Base-by-base conservation (phyloP, 2,329 filamentous ascomycete species). In the Laburnicola sp. region DNA sequence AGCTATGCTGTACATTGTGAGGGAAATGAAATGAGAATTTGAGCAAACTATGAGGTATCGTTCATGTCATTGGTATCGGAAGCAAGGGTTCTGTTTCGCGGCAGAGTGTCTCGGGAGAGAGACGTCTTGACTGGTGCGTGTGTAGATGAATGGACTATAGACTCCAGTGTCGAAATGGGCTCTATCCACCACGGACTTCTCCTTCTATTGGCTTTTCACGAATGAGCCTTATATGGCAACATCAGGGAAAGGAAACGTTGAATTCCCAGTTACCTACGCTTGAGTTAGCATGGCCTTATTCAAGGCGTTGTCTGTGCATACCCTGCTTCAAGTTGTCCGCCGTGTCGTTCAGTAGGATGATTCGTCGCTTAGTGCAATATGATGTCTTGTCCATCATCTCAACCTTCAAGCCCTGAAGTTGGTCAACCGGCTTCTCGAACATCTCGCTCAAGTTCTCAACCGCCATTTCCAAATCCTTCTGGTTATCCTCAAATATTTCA, bases 351-450 rank as follows among this genome's bases (percentile, higher is more conserved):
- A 99, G 80, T 7, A 99, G 73, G 58, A 97, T 97, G 23, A 97
- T 82, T 38, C 94, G 83, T 47, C 94, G 83, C 74, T 94, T 93
- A 73, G 89, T 96, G 77, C 95, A 99, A 73, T 99, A 99, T 0
- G 91, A 85, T 3, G 93, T 99, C 81, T 97, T 97, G 74, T 99
- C 93, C 85, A 99, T 89, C 68, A 99, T 99, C 59, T 97, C 93
- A 5, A 96, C 91, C 77, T 97, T 97, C 53, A 97, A 80, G 39
- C 87, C 84, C 3, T 90, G 84, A 16, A 99, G 79, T 64, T 97
- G 91, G 35, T 85, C 78, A n/a, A 93, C 90, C 0, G 92, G 91
- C 78, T 96, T 97, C 80, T 99, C 94, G 61, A 99, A 99, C 91
- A 99, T 96, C 74, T 96, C 92, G n/a, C 91, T 96, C 58, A 99